Evolutionary conservation across 2,329 filamentous ascomycete species (phyloP).

Genomic region (Penicillium sp.): DNA sequence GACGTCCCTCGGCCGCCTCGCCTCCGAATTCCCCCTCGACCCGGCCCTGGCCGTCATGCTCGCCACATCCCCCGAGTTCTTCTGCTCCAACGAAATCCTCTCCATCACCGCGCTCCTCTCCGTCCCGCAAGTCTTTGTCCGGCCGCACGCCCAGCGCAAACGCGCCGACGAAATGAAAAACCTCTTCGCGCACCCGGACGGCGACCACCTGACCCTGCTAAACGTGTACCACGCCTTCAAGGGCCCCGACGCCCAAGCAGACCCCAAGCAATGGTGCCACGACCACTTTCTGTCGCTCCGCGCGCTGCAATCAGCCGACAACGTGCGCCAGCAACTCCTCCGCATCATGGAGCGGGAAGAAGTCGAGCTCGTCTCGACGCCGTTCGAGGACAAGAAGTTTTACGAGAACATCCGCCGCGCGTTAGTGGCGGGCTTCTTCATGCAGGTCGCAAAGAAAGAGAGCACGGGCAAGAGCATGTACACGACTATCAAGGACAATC

Average conservation of each 20-base stretch:
- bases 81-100: conserved; percentile 96
- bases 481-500: conserved; percentile 92
- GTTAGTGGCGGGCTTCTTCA: conserved; percentile 93
- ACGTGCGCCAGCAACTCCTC: conserved; percentile 84
- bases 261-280: conserved; percentile 89
- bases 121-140: conserved; percentile 89
- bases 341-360: conserved; percentile 94
- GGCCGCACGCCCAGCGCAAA: conserved; percentile 79
- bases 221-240: conserved; percentile 99
- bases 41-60: conserved; percentile 95
- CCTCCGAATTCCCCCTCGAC: conserved; percentile 93
- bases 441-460: conserved; percentile 97
- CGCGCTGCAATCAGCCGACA: conserved; percentile 86
- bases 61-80: conserved; percentile 95
- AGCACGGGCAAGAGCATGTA: conserved; percentile 78
- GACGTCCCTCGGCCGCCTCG: conserved; percentile 76
- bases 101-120: conserved; percentile 92
- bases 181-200: conserved; percentile 85
- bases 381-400: conserved; percentile 94
- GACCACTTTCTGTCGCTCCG: conserved; percentile 92
- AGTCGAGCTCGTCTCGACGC: conserved; percentile 79
- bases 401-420: conserved; percentile 95
- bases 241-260: conserved; percentile 62
- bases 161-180: conserved; percentile 97
- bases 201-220: conserved; percentile 91